Base-by-base conservation (phyloP, 2,329 filamentous ascomycete genomes). In the Aspergillus sp. region DNA sequence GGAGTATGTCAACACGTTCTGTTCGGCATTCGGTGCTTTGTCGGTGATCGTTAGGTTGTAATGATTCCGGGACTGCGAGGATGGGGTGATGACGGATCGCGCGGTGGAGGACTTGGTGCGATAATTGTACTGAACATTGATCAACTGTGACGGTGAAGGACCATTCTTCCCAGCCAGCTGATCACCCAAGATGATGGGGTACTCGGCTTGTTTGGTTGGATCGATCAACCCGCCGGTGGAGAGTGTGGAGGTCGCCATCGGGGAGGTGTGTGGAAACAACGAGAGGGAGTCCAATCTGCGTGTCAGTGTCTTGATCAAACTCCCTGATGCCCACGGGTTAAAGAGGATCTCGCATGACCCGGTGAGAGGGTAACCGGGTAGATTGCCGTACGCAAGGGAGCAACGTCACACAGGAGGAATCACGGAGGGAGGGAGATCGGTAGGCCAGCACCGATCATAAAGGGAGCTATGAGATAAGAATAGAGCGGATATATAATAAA, bases 51-150 rank as follows among this genome's bases (percentile, higher is more conserved):
- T 69, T 29, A 76, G 67, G 56, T 72, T 69, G 54, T 73, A 76
- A 41, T 69, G 62, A 49, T 73, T 70, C 40, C 57, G 63, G 29
- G 69, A 70, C 40, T 57, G 62, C 34, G 64, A 62, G 29, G 64
- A 65, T 31, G 62, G 65, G 31, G 68, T 70, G 47, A 76, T 71
- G n/a, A 57, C 65, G 25, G 71, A 67, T 43, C 65, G 69, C 32
- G 70, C 58, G 25, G 72, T 71, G 25, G 69, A 68, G 42, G 64
- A 68, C 47, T 76, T 77, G 56, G 68, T 72, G 54, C 75, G 76
- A 63, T 76, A 74, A 54, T 77, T 77, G 55, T 77, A 78, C 34
- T 73, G 72, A 52, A 78, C 64, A 46, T 73, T 73, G 55, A 77
- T 59, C 45, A 74, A 66, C 17, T 61, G 61, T 20, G 58, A 58